Base-by-base conservation (phyloP, 164 flowering plant species). In the Tetracentron sinense region DNA sequence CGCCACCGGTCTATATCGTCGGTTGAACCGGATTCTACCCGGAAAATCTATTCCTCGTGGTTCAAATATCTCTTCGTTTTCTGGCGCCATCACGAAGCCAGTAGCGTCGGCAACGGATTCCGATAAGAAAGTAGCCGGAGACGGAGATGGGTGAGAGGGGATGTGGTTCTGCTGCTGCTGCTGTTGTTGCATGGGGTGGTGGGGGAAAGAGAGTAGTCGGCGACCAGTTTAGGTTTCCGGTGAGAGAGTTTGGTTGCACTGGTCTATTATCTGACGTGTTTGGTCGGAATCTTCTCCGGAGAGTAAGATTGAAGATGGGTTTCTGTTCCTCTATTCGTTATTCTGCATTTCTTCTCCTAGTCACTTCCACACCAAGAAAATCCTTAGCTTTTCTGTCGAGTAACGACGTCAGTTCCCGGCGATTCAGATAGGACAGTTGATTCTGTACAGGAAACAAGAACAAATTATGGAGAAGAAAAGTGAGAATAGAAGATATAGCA, bases 281-380 rank as follows among this genome's bases (percentile, higher is more conserved):
- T 75, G 86, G 66, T 75, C 76, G 61, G 65, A 54, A 28, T 81
- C 76, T 7, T 79, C 88, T 20, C 66, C 80, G 7, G 82, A 29
- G 33, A 78, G 69, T 64, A 85, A 75, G 21, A 81, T 70, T 11
- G 79, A 42, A 0, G 82, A 69, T 7, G 84, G 76, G 76, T 80
- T 85, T 3, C 81, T 86, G 76, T 80, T 85, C 2, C 81, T 86
- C 92, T 89, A 87, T 63, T 79, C 85, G 68, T 87, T 85, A 29
- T 81, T 88, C 78, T 85, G 64, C 92, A 87, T 87, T 61, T 47
- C 29, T 42, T 3, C 42, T 42, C 11, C 15, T 10, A 1, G 44
- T 10, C 44, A 38, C 44, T 12, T 4, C 44, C 1, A 16, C 1
- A 16, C 5, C 14, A 3, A 38, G 14, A 38, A 38, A 38, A 38